Evolutionary conservation across 768 basidiomycete genomes (phyloP), one percentile per base, ranked within the genome.

Genomic region (Mycena galopus): DNA sequence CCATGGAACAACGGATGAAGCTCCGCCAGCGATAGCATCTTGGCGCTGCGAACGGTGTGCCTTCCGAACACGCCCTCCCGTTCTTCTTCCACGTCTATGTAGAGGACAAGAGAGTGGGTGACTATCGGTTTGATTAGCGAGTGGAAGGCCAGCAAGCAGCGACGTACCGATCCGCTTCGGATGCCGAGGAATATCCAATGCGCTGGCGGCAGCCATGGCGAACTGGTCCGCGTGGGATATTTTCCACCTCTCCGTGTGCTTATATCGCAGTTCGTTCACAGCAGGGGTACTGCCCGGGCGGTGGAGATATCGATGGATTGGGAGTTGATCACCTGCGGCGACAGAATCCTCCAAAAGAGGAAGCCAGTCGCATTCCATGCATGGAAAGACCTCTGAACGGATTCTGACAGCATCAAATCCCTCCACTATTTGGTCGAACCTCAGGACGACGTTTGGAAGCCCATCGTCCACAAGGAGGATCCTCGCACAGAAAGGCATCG

Each of bases 331-430:
- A 39, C 62, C 62, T 27, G 50, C 62, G 50, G 62, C 62, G 32
- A 64, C 62, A 37, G 62, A 64, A 51, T 64, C 64, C 53, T 65
- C 53, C 64, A 65, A 56, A 65, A 55, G 64, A n/a, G 64, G 3
- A 65, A 65, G 64, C 64, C 63, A 65, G 51, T 65, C 63, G 51
- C 63, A 65, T 27, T 65, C 23, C 51, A 65, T 65, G 50, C 50
- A 51, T 10, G 51, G 55, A 19, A 66, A 66, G 10, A 66, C 27
- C 65, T 66, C 6, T 47, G 65, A 66, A 23, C 65, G 65, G 55
- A 56, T 16, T 51, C 50, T 29, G 64, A 39, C 51, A 39, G 50
- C 14, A 51, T n/a, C 64, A 65, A 55, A 4, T 56, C 4, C 27
- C 37, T 65, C 64, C 51, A n/a, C 64, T 12, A 65, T 39, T 14